Evolutionary conservation across 2,329 filamentous ascomycete genomes (phyloP).

Genomic region (Thelonectria olida): DNA sequence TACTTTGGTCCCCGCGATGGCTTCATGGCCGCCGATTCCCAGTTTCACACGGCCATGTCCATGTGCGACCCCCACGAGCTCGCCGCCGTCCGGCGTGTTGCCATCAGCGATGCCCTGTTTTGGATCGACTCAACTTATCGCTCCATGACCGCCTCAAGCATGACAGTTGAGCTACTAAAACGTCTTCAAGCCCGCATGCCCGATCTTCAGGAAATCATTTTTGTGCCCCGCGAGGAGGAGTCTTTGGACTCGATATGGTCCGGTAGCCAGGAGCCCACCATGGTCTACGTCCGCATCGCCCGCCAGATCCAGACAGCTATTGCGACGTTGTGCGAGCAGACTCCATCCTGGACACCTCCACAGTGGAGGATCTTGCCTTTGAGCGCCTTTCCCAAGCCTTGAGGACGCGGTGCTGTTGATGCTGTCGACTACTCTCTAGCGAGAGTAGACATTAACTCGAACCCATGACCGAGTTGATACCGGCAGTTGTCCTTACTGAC

Average conservation of each 20-base stretch:
- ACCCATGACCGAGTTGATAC: neutral
- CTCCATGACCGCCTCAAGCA: slow-evolving; percentile 50
- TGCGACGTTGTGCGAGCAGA: slow-evolving; percentile 41
- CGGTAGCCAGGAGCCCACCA: slow-evolving; percentile 41
- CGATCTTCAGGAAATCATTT: slow-evolving; percentile 52
- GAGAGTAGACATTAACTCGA: neutral
- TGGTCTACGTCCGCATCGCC: slow-evolving; percentile 47
- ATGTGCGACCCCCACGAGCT: slow-evolving; percentile 54
- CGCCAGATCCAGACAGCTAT: slow-evolving; percentile 50
- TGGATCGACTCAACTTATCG: slow-evolving; percentile 47
- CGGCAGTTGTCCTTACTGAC: neutral
- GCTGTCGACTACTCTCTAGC: neutral
- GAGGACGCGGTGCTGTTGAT: neutral
- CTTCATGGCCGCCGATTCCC: slow-evolving; percentile 55
- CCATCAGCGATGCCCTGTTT: slow-evolving; percentile 57
- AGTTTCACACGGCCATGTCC: slow-evolving; percentile 55
- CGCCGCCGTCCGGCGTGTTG: slow-evolving; percentile 51
- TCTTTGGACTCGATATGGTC: slow-evolving; percentile 42
- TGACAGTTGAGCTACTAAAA: slow-evolving; percentile 52
- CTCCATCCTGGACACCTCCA: slow-evolving; percentile 46
- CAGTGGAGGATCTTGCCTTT: slow-evolving; percentile 50
- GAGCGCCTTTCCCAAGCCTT: slow-evolving; percentile 33
- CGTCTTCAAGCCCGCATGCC: slow-evolving; percentile 51
- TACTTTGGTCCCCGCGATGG: slow-evolving; percentile 58
- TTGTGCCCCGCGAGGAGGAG: slow-evolving; percentile 53